Percentiles rank a stretch among this genome's conserved stretches.
Evolutionary conservation across 2,329 filamentous ascomycete genomes (phyloP).

Genomic region (Aureobasidium lini): DNA sequence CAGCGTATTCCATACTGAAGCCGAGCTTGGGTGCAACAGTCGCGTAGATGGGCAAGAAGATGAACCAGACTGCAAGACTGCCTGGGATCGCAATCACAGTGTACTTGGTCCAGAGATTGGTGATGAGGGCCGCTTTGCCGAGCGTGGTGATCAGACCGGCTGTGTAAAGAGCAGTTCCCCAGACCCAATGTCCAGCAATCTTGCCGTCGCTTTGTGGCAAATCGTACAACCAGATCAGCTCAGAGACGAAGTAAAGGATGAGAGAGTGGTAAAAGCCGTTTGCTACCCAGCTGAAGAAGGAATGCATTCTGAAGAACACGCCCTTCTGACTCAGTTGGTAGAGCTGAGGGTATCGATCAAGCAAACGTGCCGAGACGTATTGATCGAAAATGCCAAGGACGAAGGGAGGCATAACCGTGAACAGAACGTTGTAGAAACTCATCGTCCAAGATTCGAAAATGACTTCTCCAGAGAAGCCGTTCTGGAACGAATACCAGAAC

Average conservation of each 20-base stretch:
- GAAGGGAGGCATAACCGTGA: slow-evolving; percentile 87
- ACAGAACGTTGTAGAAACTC: slow-evolving; percentile 99
- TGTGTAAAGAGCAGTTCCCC: slow-evolving; percentile 92
- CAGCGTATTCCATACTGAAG: slow-evolving; percentile 77
- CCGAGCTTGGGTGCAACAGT: slow-evolving; percentile 74
- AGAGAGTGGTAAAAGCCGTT: slow-evolving; percentile 96
- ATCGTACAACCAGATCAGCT: slow-evolving; percentile 76
- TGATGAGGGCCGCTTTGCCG: slow-evolving; percentile 88
- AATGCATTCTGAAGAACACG: slow-evolving; percentile 85
- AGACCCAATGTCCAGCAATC: slow-evolving; percentile 90
- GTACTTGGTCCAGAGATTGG: slow-evolving; percentile 98
- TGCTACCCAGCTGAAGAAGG: slow-evolving; percentile 84
- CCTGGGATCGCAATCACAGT: slow-evolving; percentile 92
- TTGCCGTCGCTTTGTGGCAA: slow-evolving; percentile 71
- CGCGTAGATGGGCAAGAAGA: slow-evolving; percentile 81
- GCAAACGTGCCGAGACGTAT: slow-evolving; percentile 85
- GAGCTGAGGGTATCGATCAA: slow-evolving; percentile 93
- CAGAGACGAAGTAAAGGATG: slow-evolving; percentile 77
- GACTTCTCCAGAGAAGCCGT: slow-evolving; percentile 93
- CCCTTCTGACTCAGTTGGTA: slow-evolving; percentile 91
- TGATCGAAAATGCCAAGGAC: slow-evolving; percentile 96
- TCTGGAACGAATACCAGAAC: slow-evolving; percentile 99
- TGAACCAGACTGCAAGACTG: slow-evolving; percentile 84
- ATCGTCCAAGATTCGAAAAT: slow-evolving; percentile 99
- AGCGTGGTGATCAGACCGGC: slow-evolving; percentile 89